A percentile compares a stretch with the other conserved stretches of the same genome.
Conservation (phyloP, 805 yeast genomes). For the Kodamaea jinghongensis region DNA sequence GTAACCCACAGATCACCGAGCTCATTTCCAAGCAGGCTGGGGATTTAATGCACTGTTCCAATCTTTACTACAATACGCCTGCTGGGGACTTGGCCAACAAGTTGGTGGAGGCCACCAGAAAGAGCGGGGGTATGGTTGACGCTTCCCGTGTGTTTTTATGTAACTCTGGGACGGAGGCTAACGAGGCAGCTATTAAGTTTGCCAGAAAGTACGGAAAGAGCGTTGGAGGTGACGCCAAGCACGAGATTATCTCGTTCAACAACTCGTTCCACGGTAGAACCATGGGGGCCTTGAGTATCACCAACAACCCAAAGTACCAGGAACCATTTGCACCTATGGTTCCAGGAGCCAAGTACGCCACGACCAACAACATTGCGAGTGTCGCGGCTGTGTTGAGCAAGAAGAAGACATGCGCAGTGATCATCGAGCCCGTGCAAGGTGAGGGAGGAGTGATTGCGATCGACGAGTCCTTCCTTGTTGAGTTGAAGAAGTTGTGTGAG, state of each 20-base stretch:
- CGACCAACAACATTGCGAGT: conserved; percentile 56
- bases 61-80: conserved; percentile 79
- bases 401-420: conserved; percentile 81
- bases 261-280: conserved; percentile 95
- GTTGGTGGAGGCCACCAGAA: conserved; percentile 64
- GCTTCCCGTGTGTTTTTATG: conserved; percentile 72
- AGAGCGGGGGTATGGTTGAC: conserved; percentile 74
- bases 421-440: conserved; percentile 96
- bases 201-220: conserved; percentile 76
- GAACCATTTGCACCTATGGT: conserved; percentile 85
- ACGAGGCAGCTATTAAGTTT: conserved; percentile 59
- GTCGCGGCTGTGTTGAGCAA: conserved; percentile 52
- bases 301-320: conserved; percentile 92
- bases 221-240: conserved; percentile 48
- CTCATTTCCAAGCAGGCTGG: conserved; percentile 70
- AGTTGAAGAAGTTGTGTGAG: conserved; percentile 64
- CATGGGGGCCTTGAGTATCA: conserved; percentile 88
- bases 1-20: conserved; percentile 69
- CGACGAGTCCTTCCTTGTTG: conserved; percentile 58
- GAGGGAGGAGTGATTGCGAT: conserved; percentile 91
- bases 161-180: conserved; percentile 60
- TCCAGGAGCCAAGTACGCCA: conserved; percentile 80
- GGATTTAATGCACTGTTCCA: conserved; percentile 78
- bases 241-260: conserved; percentile 81
- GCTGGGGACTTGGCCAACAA: conserved; percentile 75